Base-by-base conservation (phyloP, 2,329 filamentous ascomycete species). In the Neopestalotiopsis rosae region DNA sequence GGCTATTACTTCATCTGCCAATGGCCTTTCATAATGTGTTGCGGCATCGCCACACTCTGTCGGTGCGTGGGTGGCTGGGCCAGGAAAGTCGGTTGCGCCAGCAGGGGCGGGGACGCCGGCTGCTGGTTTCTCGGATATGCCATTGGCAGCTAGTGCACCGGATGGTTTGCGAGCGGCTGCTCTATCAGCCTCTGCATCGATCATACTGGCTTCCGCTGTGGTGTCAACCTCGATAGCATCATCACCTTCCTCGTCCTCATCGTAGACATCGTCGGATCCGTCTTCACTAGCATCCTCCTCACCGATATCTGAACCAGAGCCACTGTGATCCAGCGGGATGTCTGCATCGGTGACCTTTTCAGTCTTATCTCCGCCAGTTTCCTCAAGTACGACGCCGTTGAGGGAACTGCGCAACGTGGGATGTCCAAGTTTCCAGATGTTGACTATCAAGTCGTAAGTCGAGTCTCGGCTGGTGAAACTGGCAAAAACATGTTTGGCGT, bases 381-480 rank as follows among this genome's bases (percentile, higher is more conserved):
- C 91, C 72, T 95, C 93, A 3, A 98, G 86, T 13, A 90, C 88
- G 12, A 97, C 94, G 2, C 96, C 95, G 71, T 98, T 98, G 3
- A 97, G 84, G 4, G 94, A 97, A 78, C 94, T 97, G 79, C 94
- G 94, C 38, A 99, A 83, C 67, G 94, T 94, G 1, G 96, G 95
- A 78, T 99, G 96, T 17, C 94, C 96, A 38, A 98, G 92, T 79
- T 97, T 97, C 96, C 96, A 99, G 69, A 99, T 98, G 69, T 97
- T 97, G 73, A 99, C 92, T 77, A 99, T 95, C 61, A 99, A 84
- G 78, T 99, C 97, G 77, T 98, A 99, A 0, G 97, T 98, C 2
- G 95, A 94, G 81, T 99, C 96, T 78, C 96, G 89, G 76, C 94
- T 96, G 5, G 97, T 91, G 73, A 99, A 94, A 81, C 95, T 98